Percentiles rank a stretch among this genome's conserved stretches.
Conservation (phyloP, 2,329 filamentous ascomycete genomes). For the Xylaria arbuscula region DNA sequence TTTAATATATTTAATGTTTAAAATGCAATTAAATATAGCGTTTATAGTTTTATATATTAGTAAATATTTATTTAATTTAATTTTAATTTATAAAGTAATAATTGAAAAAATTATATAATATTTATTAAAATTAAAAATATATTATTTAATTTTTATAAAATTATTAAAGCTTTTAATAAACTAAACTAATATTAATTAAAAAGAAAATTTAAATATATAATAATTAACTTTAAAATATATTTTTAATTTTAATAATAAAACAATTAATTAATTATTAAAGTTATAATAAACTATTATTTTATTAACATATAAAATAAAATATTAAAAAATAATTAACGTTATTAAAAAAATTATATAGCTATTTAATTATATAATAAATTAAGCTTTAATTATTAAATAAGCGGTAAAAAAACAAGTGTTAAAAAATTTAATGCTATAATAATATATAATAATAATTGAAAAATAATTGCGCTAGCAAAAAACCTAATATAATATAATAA, state of each 20-base stretch:
- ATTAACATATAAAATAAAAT: neutral
- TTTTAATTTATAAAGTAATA: constrained; percentile 8
- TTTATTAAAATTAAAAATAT: constrained; percentile 8
- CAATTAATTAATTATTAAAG: neutral
- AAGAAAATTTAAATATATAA: neutral
- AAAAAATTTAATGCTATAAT: neutral
- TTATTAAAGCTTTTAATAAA: neutral
- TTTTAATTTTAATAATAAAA: neutral
- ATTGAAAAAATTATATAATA: constrained; percentile 13
- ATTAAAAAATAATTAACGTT: neutral
- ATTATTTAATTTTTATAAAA: constrained; percentile 1
- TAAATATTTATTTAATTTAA: constrained; percentile 13
- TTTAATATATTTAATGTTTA: constrained; percentile 23
- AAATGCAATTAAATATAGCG: neutral
- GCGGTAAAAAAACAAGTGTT: neutral
- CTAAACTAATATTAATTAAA: neutral
- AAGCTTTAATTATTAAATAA: neutral
- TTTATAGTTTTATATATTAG: constrained; percentile 15
- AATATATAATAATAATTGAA: neutral
- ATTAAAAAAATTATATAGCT: neutral
- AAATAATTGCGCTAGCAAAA: constrained; percentile 3
- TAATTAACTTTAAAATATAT: neutral
- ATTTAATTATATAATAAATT: neutral
- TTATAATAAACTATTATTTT: neutral
- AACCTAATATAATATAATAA: neutral